A percentile compares a stretch with the other conserved stretches of the same genome.
Evolutionary conservation across 352 stramenopile species (phyloP).

Genomic region (Globisporangium emineosum): DNA sequence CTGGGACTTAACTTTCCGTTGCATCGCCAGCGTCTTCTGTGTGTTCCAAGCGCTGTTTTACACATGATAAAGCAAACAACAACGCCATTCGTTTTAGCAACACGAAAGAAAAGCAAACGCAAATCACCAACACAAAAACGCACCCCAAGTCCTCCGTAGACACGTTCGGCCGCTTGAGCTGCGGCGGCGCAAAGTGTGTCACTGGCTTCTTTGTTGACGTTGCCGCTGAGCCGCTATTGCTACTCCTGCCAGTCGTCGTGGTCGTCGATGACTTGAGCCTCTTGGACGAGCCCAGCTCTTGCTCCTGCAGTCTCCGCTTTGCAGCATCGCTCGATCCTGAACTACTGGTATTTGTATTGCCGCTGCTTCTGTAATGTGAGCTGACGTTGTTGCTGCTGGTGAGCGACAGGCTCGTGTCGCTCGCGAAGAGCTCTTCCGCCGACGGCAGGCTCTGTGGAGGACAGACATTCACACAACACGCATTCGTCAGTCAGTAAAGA

Average conservation of each 20-base stretch:
- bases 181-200: constrained; percentile 46
- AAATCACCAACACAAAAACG: constrained; percentile 5
- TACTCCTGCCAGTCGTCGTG: background rate
- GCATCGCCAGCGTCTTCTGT: constrained; percentile 47
- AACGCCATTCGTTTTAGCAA: background rate
- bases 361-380: constrained; percentile 10
- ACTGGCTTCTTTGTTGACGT: constrained; percentile 23
- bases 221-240: background rate
- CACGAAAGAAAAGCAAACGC: background rate
- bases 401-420: constrained; percentile 23
- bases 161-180: constrained; percentile 66
- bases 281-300: constrained; percentile 17
- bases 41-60: constrained; percentile 63
- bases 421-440: constrained; percentile 46
- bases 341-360: background rate
- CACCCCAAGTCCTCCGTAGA: constrained; percentile 67
- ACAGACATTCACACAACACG: background rate
- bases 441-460: constrained; percentile 29
- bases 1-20: constrained; percentile 30
- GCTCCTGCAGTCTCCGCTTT: constrained; percentile 12
- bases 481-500: background rate
- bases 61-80: background rate
- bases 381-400: constrained; percentile 3
- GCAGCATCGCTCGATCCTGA: background rate
- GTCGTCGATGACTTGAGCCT: constrained; percentile 4